Conservation (phyloP, 306 rosid species). For the Gillenia trifoliata region DNA sequence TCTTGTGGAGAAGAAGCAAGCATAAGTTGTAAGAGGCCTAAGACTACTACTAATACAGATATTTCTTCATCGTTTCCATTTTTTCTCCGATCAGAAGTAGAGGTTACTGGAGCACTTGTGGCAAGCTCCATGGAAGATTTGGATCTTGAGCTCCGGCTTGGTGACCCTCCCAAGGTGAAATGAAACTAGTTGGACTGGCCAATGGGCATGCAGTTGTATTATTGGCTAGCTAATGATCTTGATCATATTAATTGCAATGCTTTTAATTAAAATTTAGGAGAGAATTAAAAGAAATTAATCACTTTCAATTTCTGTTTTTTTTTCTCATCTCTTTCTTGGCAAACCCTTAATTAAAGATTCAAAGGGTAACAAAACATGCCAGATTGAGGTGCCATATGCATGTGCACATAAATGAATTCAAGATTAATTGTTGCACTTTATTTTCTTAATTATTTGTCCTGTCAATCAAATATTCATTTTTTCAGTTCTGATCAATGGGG, state of each 20-base stretch:
- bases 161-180: conserved; percentile 43
- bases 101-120: conserved; percentile 16
- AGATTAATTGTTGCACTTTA: neutral
- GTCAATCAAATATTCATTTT: neutral
- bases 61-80: conserved; percentile 26
- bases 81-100: conserved; percentile 31
- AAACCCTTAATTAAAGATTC: neutral
- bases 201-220: neutral
- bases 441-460: neutral
- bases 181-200: neutral
- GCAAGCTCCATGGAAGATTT: conserved; percentile 47
- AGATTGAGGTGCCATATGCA: neutral
- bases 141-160: conserved; percentile 96
- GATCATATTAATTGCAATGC: neutral
- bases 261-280: neutral
- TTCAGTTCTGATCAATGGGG: neutral
- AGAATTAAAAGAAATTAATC: neutral
- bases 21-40: conserved; percentile 34
- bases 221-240: neutral
- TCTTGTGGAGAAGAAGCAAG: conserved; percentile 24
- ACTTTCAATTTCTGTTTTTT: neutral
- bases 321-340: neutral
- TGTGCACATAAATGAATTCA: conserved; percentile 1
- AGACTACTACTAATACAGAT: conserved; percentile 15
- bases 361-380: neutral